Base-by-base conservation (phyloP, 2,329 filamentous ascomycete genomes). In the Lachnellula cervina region DNA sequence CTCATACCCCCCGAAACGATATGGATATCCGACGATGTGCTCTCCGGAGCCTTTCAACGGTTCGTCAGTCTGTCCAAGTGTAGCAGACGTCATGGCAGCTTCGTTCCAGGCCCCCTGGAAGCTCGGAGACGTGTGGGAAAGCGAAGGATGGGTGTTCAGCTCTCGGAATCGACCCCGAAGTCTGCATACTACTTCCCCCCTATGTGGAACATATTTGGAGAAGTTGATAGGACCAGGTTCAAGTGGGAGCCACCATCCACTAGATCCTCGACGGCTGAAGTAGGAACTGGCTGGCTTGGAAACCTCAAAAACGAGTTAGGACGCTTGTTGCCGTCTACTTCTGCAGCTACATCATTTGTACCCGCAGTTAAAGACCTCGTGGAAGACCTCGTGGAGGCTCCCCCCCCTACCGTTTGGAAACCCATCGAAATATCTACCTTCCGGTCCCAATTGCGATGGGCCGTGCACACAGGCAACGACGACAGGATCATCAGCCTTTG, bases 21-120 rank as follows among this genome's bases (percentile, higher is more conserved):
- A 62, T 87, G 83, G 81, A 76, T 87, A 59, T 77, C 79, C 32
- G 84, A 88, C 62, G 74, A 80, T 46, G 62, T 80, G 23, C 74
- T 87, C 14, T 69, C 72, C 23, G 69, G 72, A 51, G 77, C 78
- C 2, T 80, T 83, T 61, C 73, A 76, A 47, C 72, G 74, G 17
- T 79, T 74, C 64, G 74, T 67, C 51, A 60, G 64, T 40, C 57
- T 67, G 1, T 72, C 70, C 19, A 63, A 59, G 40, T 59, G 61
- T n/a, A 49, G 56, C 13, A 64, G 63, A 50, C 68, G 69, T 13
- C 54, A 70, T 68, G 69, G 68, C 28, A 71, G 68, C 58, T 70
- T 63, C 44, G 66, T 69, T 7, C 69, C 69, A 19, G 69, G 68
- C n/a, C 69, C 69, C 5, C 52, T 71, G 60, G 69, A 71, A 54